Percentiles rank a stretch among this genome's conserved stretches.
Evolutionary conservation across 2,329 filamentous ascomycete species (phyloP).

Genomic region (Verticillium albo-atrum): DNA sequence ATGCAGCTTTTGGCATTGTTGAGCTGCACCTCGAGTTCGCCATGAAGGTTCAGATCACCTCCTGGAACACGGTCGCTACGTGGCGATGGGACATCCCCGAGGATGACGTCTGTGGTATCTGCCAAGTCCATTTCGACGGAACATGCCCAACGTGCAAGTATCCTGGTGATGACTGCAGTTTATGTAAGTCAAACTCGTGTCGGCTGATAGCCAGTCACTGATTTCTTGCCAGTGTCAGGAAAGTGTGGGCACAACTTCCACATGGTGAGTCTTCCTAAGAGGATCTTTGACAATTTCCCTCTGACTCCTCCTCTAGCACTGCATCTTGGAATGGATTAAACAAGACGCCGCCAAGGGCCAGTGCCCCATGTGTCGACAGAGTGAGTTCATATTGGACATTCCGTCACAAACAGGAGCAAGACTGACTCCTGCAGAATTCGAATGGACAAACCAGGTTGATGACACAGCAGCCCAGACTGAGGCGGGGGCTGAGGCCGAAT

Average conservation of each 20-base stretch:
- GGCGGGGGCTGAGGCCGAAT: slow-evolving; percentile 1
- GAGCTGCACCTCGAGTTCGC: not conserved
- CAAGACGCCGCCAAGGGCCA: slow-evolving; percentile 90
- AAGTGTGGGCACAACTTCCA: slow-evolving; percentile 98
- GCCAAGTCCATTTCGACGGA: slow-evolving; percentile 94
- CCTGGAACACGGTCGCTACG: slow-evolving; percentile 91
- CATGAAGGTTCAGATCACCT: slow-evolving; percentile 95
- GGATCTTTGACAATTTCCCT: not conserved
- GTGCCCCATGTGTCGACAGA: slow-evolving; percentile 97
- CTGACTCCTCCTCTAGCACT: slow-evolving; percentile 59
- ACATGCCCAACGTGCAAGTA: slow-evolving; percentile 98
- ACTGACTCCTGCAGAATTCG: slow-evolving; percentile 25
- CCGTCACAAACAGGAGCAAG: not conserved
- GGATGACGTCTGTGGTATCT: slow-evolving; percentile 97
- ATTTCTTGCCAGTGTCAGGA: slow-evolving; percentile 70
- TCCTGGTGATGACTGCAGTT: slow-evolving; percentile 89
- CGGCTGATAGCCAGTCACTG: not conserved
- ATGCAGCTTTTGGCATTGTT: not conserved
- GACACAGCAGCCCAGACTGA: slow-evolving; percentile 19
- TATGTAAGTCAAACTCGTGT: slow-evolving; percentile 58
- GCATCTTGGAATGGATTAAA: slow-evolving; percentile 92
- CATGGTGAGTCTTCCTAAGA: slow-evolving; percentile 58
- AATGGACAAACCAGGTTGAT: slow-evolving; percentile 33
- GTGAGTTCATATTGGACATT: slow-evolving; percentile 41
- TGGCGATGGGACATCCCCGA: slow-evolving; percentile 98